Evolutionary conservation across 176 grass and related monocot genomes (phyloP).

Genomic region (Musa beccarii): DNA sequence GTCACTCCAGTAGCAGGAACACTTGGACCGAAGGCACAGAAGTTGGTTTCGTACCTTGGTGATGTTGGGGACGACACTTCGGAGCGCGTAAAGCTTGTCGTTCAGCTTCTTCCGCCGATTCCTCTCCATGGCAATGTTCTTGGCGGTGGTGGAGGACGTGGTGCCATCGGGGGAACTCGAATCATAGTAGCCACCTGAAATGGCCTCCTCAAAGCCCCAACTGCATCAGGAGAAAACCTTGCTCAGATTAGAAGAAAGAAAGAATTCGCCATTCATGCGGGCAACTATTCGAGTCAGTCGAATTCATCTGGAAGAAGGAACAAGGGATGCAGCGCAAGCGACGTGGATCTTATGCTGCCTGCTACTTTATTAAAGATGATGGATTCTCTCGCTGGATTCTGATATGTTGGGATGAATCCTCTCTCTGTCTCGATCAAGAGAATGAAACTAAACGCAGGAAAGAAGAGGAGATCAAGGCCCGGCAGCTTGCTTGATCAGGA

Average conservation of each 20-base stretch:
- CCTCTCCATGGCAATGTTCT: conserved; percentile 22
- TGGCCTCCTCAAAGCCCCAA: conserved; percentile 13
- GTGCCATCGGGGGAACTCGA: conserved; percentile 6
- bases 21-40: too few relatives aligned
- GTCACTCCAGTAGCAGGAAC: not conserved
- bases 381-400: too few relatives aligned
- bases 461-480: not conserved
- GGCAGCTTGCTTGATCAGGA: too few relatives aligned
- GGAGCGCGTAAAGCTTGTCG: conserved; percentile 19
- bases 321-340: not conserved
- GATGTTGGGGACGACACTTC: conserved; percentile 21
- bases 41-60: not conserved
- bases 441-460: not conserved
- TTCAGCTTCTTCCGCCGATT: conserved; percentile 17
- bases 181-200: conserved; percentile 8
- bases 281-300: too few relatives aligned
- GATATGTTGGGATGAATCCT: too few relatives aligned
- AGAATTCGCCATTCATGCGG: too few relatives aligned
- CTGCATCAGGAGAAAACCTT: not conserved
- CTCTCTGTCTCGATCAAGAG: not conserved
- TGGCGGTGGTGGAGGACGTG: not conserved
- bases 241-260: not conserved
- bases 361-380: too few relatives aligned
- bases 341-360: not conserved
- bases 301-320: not conserved